A percentile compares a stretch with the other conserved stretches of the same genome.
Conservation (phyloP, 345 rosid genomes). For the Aethionema arabicum region DNA sequence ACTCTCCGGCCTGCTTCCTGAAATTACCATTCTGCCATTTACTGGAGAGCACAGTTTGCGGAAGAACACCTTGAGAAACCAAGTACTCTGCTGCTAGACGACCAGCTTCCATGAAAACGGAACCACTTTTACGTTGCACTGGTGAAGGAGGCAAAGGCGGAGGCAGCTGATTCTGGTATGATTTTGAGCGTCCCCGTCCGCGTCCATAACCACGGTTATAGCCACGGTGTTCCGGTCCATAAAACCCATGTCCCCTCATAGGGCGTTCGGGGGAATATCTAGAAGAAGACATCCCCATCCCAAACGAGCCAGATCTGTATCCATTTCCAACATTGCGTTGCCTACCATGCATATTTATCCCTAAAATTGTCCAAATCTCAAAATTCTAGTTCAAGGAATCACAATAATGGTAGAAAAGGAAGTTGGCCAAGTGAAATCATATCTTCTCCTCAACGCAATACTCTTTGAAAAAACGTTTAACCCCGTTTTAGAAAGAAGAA, state of each 20-base stretch:
- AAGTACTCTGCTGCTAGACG: conserved; percentile 91
- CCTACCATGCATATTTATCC: conserved; percentile 73
- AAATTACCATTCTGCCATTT: conserved; percentile 79
- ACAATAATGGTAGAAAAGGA: conserved; percentile 5
- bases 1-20: conserved; percentile 57
- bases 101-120: conserved; percentile 85
- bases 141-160: conserved; percentile 47
- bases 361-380: neutral
- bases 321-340: conserved; percentile 92
- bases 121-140: conserved; percentile 45
- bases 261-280: conserved; percentile 63
- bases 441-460: neutral
- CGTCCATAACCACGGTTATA: conserved; percentile 82
- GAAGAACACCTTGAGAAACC: conserved; percentile 73
- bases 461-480: neutral
- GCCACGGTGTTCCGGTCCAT: conserved; percentile 64
- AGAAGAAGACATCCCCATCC: conserved; percentile 60
- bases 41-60: conserved; percentile 55
- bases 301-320: conserved; percentile 68
- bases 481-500: neutral
- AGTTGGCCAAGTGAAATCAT: conserved; percentile 1
- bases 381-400: conserved; percentile 10
- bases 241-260: conserved; percentile 73
- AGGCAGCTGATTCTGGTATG: conserved; percentile 45
- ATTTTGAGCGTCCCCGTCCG: conserved; percentile 61